Conservation (phyloP, 176 grass and related monocot species). For the Leersia perrieri region DNA sequence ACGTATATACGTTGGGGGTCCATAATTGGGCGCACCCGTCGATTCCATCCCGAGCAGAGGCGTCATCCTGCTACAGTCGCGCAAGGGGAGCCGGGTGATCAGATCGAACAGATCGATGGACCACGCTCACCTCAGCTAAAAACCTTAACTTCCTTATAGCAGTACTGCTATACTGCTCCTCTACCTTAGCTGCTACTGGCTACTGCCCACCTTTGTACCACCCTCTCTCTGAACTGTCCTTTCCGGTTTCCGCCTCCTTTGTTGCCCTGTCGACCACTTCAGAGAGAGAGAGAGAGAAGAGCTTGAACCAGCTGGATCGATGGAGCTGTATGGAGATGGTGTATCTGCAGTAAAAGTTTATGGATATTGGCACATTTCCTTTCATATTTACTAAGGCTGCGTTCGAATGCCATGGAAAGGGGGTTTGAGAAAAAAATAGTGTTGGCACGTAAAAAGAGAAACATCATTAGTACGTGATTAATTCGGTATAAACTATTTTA, state of each 20-base stretch:
- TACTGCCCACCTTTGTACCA: constrained; percentile 8
- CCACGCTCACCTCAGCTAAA: constrained; percentile 5
- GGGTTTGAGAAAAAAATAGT: too few relatives aligned
- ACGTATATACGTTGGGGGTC: not conserved
- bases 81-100: constrained; percentile 16
- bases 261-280: constrained; percentile 9
- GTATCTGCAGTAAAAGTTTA: not conserved
- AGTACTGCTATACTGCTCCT: not conserved
- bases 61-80: constrained; percentile 43
- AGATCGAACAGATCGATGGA: too few relatives aligned
- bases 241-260: constrained; percentile 33
- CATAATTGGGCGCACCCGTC: not conserved
- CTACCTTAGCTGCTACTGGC: not conserved
- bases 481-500: too few relatives aligned
- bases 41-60: constrained; percentile 23
- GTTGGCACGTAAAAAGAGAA: too few relatives aligned
- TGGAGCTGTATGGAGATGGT: too few relatives aligned
- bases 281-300: too few relatives aligned
- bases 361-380: not conserved
- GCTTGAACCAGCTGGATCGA: too few relatives aligned
- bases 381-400: too few relatives aligned
- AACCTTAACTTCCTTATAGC: constrained; percentile 56
- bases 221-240: constrained; percentile 41
- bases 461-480: too few relatives aligned
- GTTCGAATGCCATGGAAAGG: too few relatives aligned